Conservation (phyloP, 169 alveolate species). For the Eimeria brunetti region DNA sequence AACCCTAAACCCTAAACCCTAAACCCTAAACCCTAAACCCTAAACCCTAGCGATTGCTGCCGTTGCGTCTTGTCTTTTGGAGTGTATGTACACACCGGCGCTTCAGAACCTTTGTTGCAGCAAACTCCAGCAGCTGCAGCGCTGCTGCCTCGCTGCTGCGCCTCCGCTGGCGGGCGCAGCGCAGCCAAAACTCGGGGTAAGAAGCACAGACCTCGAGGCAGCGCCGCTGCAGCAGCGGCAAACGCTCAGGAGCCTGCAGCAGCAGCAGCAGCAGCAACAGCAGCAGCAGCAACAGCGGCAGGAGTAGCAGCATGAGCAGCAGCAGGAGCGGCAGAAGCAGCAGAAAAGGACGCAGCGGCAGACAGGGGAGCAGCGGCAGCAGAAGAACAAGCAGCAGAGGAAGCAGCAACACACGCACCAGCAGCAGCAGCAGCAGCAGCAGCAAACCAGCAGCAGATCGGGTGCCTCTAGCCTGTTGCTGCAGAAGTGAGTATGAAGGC, state of each 20-base stretch:
- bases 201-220: conserved; percentile 79
- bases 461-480: not conserved
- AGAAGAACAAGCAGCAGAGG: not conserved
- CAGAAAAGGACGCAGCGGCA: not conserved
- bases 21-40: too few species aligned
- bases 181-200: conserved; percentile 79
- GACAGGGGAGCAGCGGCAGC: not conserved
- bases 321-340: not conserved
- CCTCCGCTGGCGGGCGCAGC: conserved; percentile 38
- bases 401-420: not conserved
- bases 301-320: not conserved
- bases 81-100: conserved; percentile 15
- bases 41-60: too few species aligned
- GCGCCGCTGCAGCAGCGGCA: conserved; percentile 67
- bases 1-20: too few species aligned
- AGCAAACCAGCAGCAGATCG: not conserved
- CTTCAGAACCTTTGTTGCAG: conserved; percentile 52
- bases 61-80: not conserved
- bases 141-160: conserved; percentile 1
- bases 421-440: not conserved
- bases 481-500: not conserved
- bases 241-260: conserved; percentile 71
- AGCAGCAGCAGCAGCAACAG: conserved; percentile 19
- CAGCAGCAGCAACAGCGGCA: not conserved
- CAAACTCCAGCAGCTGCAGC: conserved; percentile 62